Conservation (phyloP, 768 basidiomycete genomes). For the Trametes cubensis region DNA sequence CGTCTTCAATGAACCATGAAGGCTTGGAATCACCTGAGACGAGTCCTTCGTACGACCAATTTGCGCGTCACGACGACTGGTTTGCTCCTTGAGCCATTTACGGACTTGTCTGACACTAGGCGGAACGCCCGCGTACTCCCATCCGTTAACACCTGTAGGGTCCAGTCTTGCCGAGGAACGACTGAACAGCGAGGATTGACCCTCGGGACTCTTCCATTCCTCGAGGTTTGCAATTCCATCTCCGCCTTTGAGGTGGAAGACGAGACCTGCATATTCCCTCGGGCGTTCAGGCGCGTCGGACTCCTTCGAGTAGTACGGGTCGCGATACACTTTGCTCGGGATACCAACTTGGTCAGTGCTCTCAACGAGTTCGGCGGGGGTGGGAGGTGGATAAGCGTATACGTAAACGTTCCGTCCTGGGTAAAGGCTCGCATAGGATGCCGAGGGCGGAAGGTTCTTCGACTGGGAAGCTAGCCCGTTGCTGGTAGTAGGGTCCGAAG, state of each 20-base stretch:
- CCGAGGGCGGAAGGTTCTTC: background rate
- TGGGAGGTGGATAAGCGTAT: constrained; percentile 57
- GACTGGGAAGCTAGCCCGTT: background rate
- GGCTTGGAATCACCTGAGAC: constrained; percentile 53
- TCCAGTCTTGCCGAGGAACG: constrained; percentile 17
- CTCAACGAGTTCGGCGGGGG: constrained; percentile 46
- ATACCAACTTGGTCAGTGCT: constrained; percentile 51
- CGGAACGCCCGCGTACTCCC: constrained; percentile 80
- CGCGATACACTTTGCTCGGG: constrained; percentile 64
- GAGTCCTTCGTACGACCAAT: constrained; percentile 32
- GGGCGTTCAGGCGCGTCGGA: constrained; percentile 68
- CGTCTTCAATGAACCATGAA: background rate
- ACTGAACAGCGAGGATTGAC: background rate
- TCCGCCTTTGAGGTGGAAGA: constrained; percentile 72
- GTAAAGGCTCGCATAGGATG: constrained; percentile 29
- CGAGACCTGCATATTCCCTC: constrained; percentile 77
- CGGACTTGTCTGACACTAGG: constrained; percentile 60
- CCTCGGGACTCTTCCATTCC: constrained; percentile 49
- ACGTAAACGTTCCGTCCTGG: constrained; percentile 37
- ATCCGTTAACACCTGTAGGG: constrained; percentile 52
- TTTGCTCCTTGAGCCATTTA: constrained; percentile 51
- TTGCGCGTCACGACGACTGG: constrained; percentile 6
- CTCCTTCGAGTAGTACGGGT: constrained; percentile 79
- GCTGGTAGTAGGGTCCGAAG: background rate
- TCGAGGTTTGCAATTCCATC: constrained; percentile 58